A percentile compares a stretch with the other conserved stretches of the same genome.
Evolutionary conservation across 2,329 filamentous ascomycete genomes (phyloP).

Genomic region (Aspergillus felis): DNA sequence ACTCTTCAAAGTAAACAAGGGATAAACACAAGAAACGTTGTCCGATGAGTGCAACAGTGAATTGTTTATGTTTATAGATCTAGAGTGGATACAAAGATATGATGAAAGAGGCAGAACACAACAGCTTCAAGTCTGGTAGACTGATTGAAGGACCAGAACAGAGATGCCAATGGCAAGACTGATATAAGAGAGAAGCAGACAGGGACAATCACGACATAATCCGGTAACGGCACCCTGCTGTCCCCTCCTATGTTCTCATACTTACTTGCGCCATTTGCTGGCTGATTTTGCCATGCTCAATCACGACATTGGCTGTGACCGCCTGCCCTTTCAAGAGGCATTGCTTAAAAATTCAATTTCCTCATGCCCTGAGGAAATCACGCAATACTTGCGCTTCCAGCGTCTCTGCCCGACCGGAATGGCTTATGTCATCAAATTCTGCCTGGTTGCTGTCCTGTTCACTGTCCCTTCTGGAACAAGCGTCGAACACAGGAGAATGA

Average conservation of each 20-base stretch:
- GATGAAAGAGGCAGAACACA: slow-evolving; percentile 3
- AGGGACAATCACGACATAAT: slow-evolving; percentile 33
- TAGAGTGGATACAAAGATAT: slow-evolving; percentile 5
- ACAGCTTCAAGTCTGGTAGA: slow-evolving; percentile 4
- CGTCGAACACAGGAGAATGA: slow-evolving; percentile 1
- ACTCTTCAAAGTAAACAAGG: not conserved
- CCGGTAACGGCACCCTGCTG: slow-evolving; percentile 19
- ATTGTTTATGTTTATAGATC: not conserved
- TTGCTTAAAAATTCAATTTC: slow-evolving; percentile 28
- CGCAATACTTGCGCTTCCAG: slow-evolving; percentile 36
- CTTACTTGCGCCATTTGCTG: slow-evolving; percentile 14
- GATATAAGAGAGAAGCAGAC: slow-evolving; percentile 25
- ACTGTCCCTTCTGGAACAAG: slow-evolving; percentile 5
- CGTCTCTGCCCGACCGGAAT: slow-evolving; percentile 15
- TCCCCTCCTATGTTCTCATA: slow-evolving; percentile 20
- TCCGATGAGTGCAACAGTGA: not conserved
- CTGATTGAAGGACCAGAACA: slow-evolving; percentile 11
- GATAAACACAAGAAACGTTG: slow-evolving; percentile 7
- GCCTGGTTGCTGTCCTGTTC: slow-evolving; percentile 16
- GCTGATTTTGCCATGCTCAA: slow-evolving; percentile 23
- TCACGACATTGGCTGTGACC: slow-evolving; percentile 28
- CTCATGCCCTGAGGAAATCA: slow-evolving; percentile 33
- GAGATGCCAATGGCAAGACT: slow-evolving; percentile 18
- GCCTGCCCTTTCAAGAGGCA: slow-evolving; percentile 21
- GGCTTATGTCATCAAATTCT: slow-evolving; percentile 7